A percentile compares a stretch with the other conserved stretches of the same genome.
Evolutionary conservation across 2,329 filamentous ascomycete species (phyloP).

Genomic region (Penicillium hesseltinei): DNA sequence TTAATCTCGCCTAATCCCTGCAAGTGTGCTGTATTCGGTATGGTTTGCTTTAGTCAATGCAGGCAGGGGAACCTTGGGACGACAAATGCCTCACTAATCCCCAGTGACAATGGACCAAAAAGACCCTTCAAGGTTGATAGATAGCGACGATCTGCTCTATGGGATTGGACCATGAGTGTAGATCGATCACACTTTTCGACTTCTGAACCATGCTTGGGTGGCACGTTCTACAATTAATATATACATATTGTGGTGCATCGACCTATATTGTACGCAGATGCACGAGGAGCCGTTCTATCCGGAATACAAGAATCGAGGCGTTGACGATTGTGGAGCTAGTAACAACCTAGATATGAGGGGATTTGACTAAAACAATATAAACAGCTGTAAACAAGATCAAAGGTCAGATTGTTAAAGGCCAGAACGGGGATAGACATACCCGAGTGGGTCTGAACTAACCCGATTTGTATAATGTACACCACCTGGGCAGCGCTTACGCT

Average conservation of each 20-base stretch:
- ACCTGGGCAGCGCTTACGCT: background rate
- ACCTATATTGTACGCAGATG: background rate
- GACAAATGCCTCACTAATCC: conserved; percentile 3
- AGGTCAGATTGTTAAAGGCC: background rate
- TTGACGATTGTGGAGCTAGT: background rate
- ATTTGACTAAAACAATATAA: background rate
- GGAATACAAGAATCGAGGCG: background rate
- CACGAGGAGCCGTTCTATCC: background rate
- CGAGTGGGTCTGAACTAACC: background rate
- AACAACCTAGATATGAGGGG: background rate
- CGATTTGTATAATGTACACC: conserved; percentile 12
- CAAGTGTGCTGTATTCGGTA: background rate
- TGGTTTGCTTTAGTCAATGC: background rate
- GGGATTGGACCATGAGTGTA: background rate
- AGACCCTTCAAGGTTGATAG: background rate
- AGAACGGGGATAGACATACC: background rate
- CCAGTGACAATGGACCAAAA: background rate
- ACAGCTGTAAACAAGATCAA: background rate
- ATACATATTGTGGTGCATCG: background rate
- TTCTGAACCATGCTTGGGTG: background rate
- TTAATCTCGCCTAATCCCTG: background rate
- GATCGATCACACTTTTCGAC: background rate
- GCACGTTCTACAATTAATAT: background rate
- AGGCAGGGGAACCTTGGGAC: background rate
- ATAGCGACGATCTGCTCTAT: background rate